Conservation (phyloP, 2,329 filamentous ascomycete species). For the Pleoardoris graminearum region DNA sequence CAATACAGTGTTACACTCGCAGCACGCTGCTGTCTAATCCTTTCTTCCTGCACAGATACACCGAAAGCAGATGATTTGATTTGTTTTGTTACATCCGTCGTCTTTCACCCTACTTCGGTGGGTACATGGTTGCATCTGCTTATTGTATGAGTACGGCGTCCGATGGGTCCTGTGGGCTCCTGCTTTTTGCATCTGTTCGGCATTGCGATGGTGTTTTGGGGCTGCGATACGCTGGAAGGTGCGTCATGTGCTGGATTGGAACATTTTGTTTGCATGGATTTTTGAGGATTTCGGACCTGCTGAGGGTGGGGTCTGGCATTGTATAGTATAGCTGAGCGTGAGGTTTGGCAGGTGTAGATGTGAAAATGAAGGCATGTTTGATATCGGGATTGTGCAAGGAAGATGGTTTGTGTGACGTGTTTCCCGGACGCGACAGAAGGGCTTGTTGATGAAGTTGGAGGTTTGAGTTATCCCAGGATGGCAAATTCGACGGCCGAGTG, state of each 20-base stretch:
- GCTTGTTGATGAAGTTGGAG: too few relatives aligned
- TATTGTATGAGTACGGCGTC: conserved; percentile 1
- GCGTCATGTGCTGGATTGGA: not conserved
- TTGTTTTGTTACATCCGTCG: not conserved
- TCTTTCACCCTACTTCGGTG: not conserved
- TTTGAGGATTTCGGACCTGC: not conserved
- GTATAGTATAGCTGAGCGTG: conserved; percentile 2
- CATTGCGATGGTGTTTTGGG: conserved; percentile 6
- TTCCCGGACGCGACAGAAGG: too few relatives aligned
- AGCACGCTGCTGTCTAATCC: too few relatives aligned
- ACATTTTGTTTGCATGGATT: not conserved
- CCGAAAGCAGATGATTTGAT: not conserved
- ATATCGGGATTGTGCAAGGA: too few relatives aligned
- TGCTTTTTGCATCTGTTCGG: not conserved
- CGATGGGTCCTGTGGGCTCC: not conserved
- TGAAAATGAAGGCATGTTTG: too few relatives aligned
- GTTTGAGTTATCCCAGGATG: too few relatives aligned
- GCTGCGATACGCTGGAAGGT: not conserved
- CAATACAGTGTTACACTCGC: too few relatives aligned
- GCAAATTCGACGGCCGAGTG: too few relatives aligned
- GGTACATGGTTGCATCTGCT: not conserved
- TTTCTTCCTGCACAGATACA: not conserved
- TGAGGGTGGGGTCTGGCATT: not conserved
- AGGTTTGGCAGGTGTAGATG: too few relatives aligned
- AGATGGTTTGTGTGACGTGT: too few relatives aligned